A percentile compares a stretch with the other conserved stretches of the same genome.
These are phyloP conservation scores for Cryptococcus sp. DNA, from an alignment of 1,284 basidiomycete species.

Conservation along the genomic window DNA sequence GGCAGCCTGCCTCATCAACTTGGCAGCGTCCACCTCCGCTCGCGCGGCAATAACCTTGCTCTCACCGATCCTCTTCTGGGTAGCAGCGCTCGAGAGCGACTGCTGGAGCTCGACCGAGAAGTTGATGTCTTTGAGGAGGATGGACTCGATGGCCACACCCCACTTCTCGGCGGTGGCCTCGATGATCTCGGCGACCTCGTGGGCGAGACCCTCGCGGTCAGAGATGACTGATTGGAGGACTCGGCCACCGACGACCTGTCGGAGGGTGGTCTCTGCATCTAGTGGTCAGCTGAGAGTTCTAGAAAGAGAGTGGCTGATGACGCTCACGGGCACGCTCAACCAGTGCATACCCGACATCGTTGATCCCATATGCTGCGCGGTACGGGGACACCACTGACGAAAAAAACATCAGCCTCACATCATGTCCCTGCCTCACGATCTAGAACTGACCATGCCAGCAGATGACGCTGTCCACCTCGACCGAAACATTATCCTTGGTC, in stretches of 20 bases:
- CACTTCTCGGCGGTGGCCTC: slow-evolving; percentile 66
- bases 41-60: slow-evolving; percentile 89
- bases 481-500: slow-evolving; percentile 66
- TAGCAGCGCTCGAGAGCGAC: slow-evolving; percentile 85
- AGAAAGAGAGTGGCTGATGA: background rate
- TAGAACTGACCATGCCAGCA: slow-evolving; percentile 48
- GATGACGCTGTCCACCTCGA: slow-evolving; percentile 46
- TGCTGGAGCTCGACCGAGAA: slow-evolving; percentile 89
- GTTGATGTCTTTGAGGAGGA: slow-evolving; percentile 71
- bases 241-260: slow-evolving; percentile 89
- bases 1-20: slow-evolving; percentile 73
- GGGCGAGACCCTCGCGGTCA: slow-evolving; percentile 92
- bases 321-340: slow-evolving; percentile 73
- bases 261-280: slow-evolving; percentile 72
- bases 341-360: slow-evolving; percentile 79
- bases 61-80: slow-evolving; percentile 87
- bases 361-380: slow-evolving; percentile 88
- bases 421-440: background rate
- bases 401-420: background rate
- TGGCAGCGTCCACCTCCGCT: slow-evolving; percentile 90
- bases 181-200: slow-evolving; percentile 87
- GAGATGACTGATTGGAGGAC: slow-evolving; percentile 55
- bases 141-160: slow-evolving; percentile 93
- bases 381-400: slow-evolving; percentile 60
- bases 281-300: background rate